Evolutionary conservation across 139 green algal species (phyloP).

Genomic region (Chlorella sp.): DNA sequence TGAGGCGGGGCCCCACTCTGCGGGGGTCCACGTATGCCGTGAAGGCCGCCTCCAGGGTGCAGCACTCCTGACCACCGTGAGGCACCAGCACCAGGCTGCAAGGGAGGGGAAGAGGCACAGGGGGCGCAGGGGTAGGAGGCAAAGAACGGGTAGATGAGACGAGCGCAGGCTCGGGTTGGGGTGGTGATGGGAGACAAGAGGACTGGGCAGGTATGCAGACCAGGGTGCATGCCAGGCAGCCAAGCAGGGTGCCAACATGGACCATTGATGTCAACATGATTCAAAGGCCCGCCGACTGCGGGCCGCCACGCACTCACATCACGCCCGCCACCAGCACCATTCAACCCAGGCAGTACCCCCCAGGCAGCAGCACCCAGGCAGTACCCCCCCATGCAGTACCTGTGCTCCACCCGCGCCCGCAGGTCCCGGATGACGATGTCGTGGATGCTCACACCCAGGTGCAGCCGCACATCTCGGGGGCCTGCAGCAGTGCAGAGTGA

Average conservation of each 20-base stretch:
- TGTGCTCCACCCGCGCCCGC: conserved; percentile 37
- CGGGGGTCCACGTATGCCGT: conserved; percentile 34
- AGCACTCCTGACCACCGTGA: conserved; percentile 35
- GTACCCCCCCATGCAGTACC: too few relatives aligned
- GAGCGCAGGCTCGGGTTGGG: neutral
- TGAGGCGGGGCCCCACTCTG: conserved; percentile 32
- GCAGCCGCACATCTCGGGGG: conserved; percentile 42
- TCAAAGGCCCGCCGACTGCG: neutral
- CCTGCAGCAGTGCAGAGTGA: neutral
- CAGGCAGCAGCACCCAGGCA: too few relatives aligned
- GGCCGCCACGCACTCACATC: too few relatives aligned
- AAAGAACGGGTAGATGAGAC: neutral
- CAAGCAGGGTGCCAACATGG: neutral
- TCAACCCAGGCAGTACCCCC: too few relatives aligned
- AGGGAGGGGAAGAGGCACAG: neutral
- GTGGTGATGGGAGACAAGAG: too few relatives aligned
- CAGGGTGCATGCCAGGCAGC: too few relatives aligned
- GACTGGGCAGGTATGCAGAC: too few relatives aligned
- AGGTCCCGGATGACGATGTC: conserved; percentile 53
- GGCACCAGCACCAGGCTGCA: conserved; percentile 55
- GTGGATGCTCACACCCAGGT: conserved; percentile 35
- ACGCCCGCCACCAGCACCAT: too few relatives aligned
- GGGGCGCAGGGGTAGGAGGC: neutral
- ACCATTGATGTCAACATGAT: too few relatives aligned
- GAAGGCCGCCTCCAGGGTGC: conserved; percentile 34